Evolutionary conservation across 2,329 filamentous ascomycete genomes (phyloP).

Genomic region (Pyrenophora teres): DNA sequence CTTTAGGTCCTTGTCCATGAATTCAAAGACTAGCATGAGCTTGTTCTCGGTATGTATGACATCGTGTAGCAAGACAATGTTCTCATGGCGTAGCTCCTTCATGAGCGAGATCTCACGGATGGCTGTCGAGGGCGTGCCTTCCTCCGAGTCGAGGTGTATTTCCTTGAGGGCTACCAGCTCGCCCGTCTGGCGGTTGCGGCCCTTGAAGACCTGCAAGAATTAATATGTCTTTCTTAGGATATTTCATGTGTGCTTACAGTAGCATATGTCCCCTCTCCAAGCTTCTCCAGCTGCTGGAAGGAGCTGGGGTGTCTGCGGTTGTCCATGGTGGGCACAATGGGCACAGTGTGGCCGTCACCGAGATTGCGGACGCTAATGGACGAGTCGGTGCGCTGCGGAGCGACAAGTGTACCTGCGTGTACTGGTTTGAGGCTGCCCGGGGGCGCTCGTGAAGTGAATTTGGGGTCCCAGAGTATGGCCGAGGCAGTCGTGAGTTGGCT

Average conservation of each 20-base stretch:
- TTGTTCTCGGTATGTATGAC: constrained; percentile 99
- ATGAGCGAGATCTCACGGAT: constrained; percentile 98
- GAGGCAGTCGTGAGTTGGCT: constrained; percentile 55
- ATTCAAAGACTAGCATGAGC: constrained; percentile 98
- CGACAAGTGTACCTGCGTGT: constrained; percentile 54
- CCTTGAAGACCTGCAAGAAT: constrained; percentile 86
- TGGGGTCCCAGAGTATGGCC: constrained; percentile 56
- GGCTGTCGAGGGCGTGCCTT: constrained; percentile 94
- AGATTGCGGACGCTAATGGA: constrained; percentile 57
- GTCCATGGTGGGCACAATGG: constrained; percentile 67
- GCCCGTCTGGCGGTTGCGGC: constrained; percentile 93
- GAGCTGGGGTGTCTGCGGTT: constrained; percentile 91
- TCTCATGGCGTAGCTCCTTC: constrained; percentile 99
- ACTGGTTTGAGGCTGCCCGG: constrained; percentile 53
- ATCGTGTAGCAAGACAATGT: constrained; percentile 96
- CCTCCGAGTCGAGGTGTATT: constrained; percentile 97
- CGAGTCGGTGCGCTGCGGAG: constrained; percentile 55
- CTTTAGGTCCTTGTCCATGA: constrained; percentile 98
- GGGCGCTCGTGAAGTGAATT: constrained; percentile 53
- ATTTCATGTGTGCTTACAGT: constrained; percentile 66
- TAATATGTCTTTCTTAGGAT: constrained; percentile 12
- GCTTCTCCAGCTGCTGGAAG: constrained; percentile 98
- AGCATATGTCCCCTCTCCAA: constrained; percentile 97
- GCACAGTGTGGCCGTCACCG: constrained; percentile 49
- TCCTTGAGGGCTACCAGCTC: constrained; percentile 97